phyloP scores from a whole-genome alignment of 1,284 basidiomycete genomes.

The Inonotus hispidus region DNA sequence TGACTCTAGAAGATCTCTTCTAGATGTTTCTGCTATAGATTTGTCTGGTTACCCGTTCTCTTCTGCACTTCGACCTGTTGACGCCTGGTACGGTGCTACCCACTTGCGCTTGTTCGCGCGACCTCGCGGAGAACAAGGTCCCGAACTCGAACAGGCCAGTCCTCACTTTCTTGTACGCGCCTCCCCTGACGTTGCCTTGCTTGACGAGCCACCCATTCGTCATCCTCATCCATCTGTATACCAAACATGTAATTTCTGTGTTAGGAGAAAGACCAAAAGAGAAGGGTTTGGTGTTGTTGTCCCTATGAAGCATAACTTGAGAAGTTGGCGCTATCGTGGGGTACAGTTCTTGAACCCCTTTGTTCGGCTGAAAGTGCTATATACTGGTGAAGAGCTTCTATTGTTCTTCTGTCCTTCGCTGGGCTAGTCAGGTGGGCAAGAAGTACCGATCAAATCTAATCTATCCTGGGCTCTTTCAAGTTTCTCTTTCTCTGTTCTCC shows the following conservation, averaged over 20 bases:
- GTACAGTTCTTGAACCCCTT: not conserved
- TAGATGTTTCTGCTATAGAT: constrained; percentile 29
- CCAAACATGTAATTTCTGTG: not conserved
- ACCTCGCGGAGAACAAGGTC: too few relatives aligned
- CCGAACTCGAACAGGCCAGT: not conserved
- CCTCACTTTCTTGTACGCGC: not conserved
- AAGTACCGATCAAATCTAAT: too few relatives aligned
- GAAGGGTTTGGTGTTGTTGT: not conserved
- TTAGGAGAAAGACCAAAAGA: not conserved
- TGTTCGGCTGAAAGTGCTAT: not conserved
- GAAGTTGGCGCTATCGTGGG: not conserved
- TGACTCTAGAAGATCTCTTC: constrained; percentile 94
- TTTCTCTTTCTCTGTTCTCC: too few relatives aligned
- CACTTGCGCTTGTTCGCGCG: not conserved
- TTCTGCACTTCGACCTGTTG: not conserved
- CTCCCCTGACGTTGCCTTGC: not conserved
- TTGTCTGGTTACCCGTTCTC: not conserved
- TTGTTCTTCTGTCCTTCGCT: too few relatives aligned
- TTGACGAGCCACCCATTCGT: not conserved
- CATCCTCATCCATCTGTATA: not conserved
- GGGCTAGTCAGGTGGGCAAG: too few relatives aligned
- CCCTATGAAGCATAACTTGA: not conserved
- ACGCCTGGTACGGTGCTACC: not conserved
- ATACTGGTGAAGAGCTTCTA: too few relatives aligned
- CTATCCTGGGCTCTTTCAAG: too few relatives aligned